Conservation (phyloP, 1,284 basidiomycete species). For the Heterobasidion annosum region DNA sequence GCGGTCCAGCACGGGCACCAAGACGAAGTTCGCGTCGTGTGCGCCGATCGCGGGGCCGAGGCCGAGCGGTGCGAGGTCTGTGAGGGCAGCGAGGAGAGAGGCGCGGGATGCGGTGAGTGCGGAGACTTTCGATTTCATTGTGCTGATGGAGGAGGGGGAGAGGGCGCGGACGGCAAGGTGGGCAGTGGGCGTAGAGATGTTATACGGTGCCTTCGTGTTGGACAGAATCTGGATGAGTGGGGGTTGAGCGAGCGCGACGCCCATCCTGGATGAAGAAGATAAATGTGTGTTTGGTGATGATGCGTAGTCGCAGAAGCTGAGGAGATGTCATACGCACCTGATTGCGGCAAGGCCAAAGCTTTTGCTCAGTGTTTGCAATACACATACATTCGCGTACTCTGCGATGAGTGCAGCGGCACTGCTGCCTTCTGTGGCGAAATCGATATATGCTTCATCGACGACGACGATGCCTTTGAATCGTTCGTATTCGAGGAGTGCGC, state of each 20-base stretch:
- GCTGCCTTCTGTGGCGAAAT: slow-evolving; percentile 65
- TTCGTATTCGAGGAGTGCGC: slow-evolving; percentile 70
- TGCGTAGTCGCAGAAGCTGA: neutral
- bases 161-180: slow-evolving; percentile 72
- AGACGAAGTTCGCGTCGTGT: slow-evolving; percentile 89
- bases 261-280: slow-evolving; percentile 46
- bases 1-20: slow-evolving; percentile 69
- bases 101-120: slow-evolving; percentile 55
- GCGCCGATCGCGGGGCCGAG: slow-evolving; percentile 72
- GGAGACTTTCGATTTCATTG: slow-evolving; percentile 61
- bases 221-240: slow-evolving; percentile 86
- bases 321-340: slow-evolving; percentile 41
- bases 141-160: slow-evolving; percentile 49
- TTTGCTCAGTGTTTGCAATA: slow-evolving; percentile 95
- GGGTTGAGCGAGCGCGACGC: slow-evolving; percentile 85
- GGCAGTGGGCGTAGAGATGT: slow-evolving; percentile 89
- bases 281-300: neutral
- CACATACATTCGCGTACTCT: slow-evolving; percentile 85
- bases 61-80: slow-evolving; percentile 37
- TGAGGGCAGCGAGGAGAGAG: slow-evolving; percentile 41
- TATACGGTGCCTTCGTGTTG: slow-evolving; percentile 98
- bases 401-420: slow-evolving; percentile 70
- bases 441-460: slow-evolving; percentile 97
- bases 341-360: slow-evolving; percentile 95
- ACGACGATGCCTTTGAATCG: slow-evolving; percentile 87